phyloP scores from a whole-genome alignment of 2,329 filamentous ascomycete species.

The Paraconiothyrium brasiliense region DNA sequence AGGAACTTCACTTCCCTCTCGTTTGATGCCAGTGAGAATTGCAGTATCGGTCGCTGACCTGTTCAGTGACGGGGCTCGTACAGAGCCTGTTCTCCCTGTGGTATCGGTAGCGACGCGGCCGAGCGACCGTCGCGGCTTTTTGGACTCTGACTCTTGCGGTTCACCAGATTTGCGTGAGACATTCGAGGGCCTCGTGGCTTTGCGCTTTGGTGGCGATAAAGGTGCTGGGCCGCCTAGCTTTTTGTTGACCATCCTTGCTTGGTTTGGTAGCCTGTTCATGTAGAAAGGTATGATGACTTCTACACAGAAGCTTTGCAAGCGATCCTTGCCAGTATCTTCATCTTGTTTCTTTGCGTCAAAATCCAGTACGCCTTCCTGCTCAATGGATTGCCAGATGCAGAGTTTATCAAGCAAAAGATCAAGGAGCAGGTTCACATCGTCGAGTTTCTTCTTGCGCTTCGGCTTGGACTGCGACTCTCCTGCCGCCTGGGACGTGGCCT shows the following conservation, averaged over 20 bases:
- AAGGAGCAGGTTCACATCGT: slow-evolving; percentile 71
- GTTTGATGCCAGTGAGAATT: slow-evolving; percentile 69
- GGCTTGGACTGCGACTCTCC: slow-evolving; percentile 25
- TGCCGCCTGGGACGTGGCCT: slow-evolving; percentile 23
- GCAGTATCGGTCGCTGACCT: slow-evolving; percentile 73
- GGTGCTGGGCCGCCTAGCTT: slow-evolving; percentile 78
- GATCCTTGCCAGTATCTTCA: slow-evolving; percentile 59
- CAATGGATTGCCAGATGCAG: slow-evolving; percentile 85
- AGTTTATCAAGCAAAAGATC: slow-evolving; percentile 80
- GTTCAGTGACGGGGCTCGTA: slow-evolving; percentile 69
- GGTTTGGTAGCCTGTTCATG: slow-evolving; percentile 75
- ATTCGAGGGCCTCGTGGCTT: slow-evolving; percentile 50
- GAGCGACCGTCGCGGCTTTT: slow-evolving; percentile 62
- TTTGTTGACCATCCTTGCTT: slow-evolving; percentile 75
- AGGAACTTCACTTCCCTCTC: slow-evolving; percentile 71
- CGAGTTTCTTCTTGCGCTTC: slow-evolving; percentile 66
- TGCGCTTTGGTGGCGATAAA: slow-evolving; percentile 64
- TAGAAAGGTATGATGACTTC: slow-evolving; percentile 87
- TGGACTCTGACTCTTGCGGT: slow-evolving; percentile 49
- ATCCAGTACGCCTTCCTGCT: slow-evolving; percentile 61
- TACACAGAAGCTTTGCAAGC: slow-evolving; percentile 78
- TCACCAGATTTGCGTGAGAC: slow-evolving; percentile 51
- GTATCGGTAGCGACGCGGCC: slow-evolving; percentile 69
- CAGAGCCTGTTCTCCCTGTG: slow-evolving; percentile 59
- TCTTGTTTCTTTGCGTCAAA: slow-evolving; percentile 42